A percentile compares a stretch with the other conserved stretches of the same genome.
Evolutionary conservation across 352 stramenopile genomes (phyloP).

Genomic region (Albugo candida): DNA sequence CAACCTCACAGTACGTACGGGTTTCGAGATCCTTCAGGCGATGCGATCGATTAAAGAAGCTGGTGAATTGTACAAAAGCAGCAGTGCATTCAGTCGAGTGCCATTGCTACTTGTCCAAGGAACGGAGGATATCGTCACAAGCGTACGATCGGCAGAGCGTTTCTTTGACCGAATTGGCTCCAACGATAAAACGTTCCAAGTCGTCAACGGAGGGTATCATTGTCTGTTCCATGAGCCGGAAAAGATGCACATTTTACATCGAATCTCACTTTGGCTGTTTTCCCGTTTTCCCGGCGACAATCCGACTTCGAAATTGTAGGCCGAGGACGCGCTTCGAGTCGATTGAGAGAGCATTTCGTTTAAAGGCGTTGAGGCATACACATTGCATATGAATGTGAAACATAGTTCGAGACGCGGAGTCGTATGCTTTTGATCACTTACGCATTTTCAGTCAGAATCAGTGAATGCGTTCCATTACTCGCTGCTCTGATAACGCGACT

Average conservation of each 20-base stretch:
- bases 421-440: no score
- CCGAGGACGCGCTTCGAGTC: no score
- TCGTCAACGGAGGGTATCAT: constrained; percentile 36
- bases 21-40: constrained; percentile 14
- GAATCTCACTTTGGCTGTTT: constrained; percentile 23
- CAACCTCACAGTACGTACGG: constrained; percentile 24
- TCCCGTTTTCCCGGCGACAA: no score
- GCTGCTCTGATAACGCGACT: no score
- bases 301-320: no score
- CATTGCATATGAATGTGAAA: no score
- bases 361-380: no score
- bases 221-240: constrained; percentile 45
- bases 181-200: constrained; percentile 37
- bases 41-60: constrained; percentile 17
- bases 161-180: constrained; percentile 26
- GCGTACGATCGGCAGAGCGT: constrained; percentile 12
- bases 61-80: constrained; percentile 9
- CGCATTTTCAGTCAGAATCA: no score
- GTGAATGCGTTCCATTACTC: no score
- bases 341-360: no score
- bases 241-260: constrained; percentile 24
- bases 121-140: constrained; percentile 24
- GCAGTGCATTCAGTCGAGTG: constrained; percentile 11
- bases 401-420: no score
- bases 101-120: constrained; percentile 24